These are phyloP conservation scores for Apiospora koreana DNA, from an alignment of 2,329 filamentous ascomycete species.

Conservation along the genomic window DNA sequence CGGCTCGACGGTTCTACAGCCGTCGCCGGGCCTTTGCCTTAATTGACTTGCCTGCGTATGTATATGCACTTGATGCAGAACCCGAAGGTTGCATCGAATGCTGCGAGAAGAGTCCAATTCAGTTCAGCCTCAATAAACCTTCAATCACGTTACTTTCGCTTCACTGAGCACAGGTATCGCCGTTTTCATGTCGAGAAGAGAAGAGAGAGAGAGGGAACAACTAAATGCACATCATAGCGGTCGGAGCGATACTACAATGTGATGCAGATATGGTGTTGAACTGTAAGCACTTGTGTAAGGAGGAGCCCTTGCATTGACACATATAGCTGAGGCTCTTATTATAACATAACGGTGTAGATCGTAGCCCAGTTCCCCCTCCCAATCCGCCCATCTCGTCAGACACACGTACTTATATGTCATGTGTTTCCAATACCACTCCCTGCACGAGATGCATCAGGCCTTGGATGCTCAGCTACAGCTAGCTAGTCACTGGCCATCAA, in stretches of 20 bases:
- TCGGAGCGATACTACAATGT: not conserved
- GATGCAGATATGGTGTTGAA: not conserved
- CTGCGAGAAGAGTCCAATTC: not conserved
- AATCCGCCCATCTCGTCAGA: no score
- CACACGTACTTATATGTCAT: no score
- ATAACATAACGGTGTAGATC: no score
- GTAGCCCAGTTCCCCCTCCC: no score
- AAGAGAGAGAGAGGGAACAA: not conserved
- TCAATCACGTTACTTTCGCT: not conserved
- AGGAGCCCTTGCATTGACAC: not conserved
- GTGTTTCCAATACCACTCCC: no score
- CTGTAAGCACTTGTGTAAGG: not conserved
- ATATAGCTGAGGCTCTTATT: constrained; percentile 4
- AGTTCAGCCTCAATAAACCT: not conserved
- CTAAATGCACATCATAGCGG: not conserved
- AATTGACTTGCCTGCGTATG: no score
- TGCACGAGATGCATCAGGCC: no score
- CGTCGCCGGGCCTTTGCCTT: no score
- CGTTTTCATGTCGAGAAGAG: not conserved
- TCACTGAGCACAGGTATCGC: not conserved
- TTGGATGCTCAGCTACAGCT: no score
- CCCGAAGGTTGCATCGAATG: not conserved
- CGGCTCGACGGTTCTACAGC: no score
- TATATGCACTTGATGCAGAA: not conserved
- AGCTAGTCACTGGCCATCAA: no score